Base-by-base conservation (phyloP, 352 stramenopile genomes). In the Pythium rhizo-oryzae region DNA sequence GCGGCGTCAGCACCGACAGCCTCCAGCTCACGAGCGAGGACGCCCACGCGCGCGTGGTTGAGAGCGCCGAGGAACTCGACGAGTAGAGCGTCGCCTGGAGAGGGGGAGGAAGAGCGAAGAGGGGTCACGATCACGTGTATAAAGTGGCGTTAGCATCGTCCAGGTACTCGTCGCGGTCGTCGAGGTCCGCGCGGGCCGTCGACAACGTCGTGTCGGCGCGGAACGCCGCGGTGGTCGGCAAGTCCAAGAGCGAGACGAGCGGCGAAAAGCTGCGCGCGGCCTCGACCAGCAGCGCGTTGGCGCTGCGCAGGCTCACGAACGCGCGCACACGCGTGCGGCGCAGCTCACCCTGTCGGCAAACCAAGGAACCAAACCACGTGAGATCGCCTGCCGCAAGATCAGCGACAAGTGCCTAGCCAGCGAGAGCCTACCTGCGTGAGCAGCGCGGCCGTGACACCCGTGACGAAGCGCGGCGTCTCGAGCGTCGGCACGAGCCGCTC, bases 391-490 rank as follows among this genome's bases (percentile, higher is more conserved):
- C 28, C 28, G 61, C 16, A 28, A 59, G 25, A n/a, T n/a, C n/a
- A n/a, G n/a, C n/a, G n/a, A n/a, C n/a, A n/a, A n/a, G n/a, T n/a
- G n/a, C n/a, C n/a, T n/a, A n/a, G n/a, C n/a, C n/a, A n/a, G n/a
- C n/a, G n/a, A n/a, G n/a, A n/a, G n/a, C 18, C 59, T 1, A 91
- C 83, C 60, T 87, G 75, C 25, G 84, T 90, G 47, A 92, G 71
- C 8, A 90, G 61, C 13, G 79, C 84, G 0, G 84, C 84, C 3
- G 84, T 67, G 11, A 90, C 56, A 15, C 84, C 82, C 7, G 71
- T 67, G 6, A 84, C 65, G 62, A 90, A 90, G 54, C 83, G 84
- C 9, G 84, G 84, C 3, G 82, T 78, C 67, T 86, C 77, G 9
- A 92, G 75, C 28, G 72, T 60, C 21, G 70, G 77, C 65, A 89